Evolutionary conservation across 331 rosid genomes (phyloP), one percentile per base, ranked within the genome.

Genomic region (Dryas integrifolia): DNA sequence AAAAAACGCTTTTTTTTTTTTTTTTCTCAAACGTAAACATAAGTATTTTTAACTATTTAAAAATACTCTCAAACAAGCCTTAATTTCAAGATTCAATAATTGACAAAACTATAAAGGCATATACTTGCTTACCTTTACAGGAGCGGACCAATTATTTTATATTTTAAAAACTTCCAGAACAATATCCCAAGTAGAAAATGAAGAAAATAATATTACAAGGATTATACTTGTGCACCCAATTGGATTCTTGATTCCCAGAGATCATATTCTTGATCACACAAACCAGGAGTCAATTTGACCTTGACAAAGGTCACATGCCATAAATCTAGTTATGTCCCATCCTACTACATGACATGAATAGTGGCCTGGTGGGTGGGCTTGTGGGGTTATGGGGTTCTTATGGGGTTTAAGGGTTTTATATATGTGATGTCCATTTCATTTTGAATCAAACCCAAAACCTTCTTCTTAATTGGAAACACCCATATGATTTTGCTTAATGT

Each of bases 241-340:
- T n/a, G 68, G 65, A 35, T 59, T 30, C 18, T n/a, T 26, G 30
- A 26, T 26, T 26, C 30, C 30, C 30, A 26, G 2, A 9, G 50
- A 16, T 41, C 16, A 41, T 41, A 63, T 41, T 41, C 67, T 9
- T 63, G n/a, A 40, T 63, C 49, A 63, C 30, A 4, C 35, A n/a
- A 44, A 44, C 7, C 0, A 41, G 50, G 35, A 6, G 38, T 4
- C 68, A 41, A 63, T 41, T 63, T 41, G 26, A 16, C 49, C 6
- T 63, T 63, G n/a, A 16, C 49, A 41, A 43, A 16, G 50, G 50
- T 49, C 50, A 5, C 14, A 63, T 41, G 68, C 9, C 68, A 63
- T 63, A 63, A 40, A n/a, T 2, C 26, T 63, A 62, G 50, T 62
- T n/a, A 63, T 63, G 68, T 63, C 50, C 50, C 6, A 63, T 40